Evolutionary conservation across 2,329 filamentous ascomycete genomes (phyloP).

Genomic region (Anthostomella pinea): DNA sequence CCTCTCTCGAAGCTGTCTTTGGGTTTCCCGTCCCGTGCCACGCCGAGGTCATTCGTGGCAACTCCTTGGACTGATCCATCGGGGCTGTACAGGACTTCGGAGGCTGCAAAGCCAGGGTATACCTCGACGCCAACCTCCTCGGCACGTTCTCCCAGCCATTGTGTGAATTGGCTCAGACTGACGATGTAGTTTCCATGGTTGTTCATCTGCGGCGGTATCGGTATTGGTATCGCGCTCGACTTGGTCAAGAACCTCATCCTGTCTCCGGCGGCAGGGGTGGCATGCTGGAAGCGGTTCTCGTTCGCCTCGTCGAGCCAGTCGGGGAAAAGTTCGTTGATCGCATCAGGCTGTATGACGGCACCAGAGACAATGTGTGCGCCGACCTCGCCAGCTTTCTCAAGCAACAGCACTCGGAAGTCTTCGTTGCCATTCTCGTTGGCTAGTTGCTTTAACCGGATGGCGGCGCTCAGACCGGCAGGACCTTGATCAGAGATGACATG

Average conservation of each 20-base stretch:
- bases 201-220: conserved; percentile 93
- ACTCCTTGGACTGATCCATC: conserved; percentile 92
- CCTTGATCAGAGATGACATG: conserved; percentile 42
- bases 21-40: conserved; percentile 75
- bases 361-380: conserved; percentile 95
- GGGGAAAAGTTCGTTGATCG: conserved; percentile 85
- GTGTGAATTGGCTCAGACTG: conserved; percentile 89
- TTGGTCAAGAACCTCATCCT: conserved; percentile 94
- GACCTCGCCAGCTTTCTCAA: conserved; percentile 94
- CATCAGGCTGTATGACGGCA: conserved; percentile 87
- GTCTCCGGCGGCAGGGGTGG: conserved; percentile 78
- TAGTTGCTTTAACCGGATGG: conserved; percentile 91
- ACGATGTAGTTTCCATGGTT: conserved; percentile 98
- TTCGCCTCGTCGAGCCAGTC: conserved; percentile 92
- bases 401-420: conserved; percentile 85
- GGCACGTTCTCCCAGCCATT: conserved; percentile 94
- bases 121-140: conserved; percentile 95
- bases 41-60: conserved; percentile 90
- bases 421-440: conserved; percentile 94
- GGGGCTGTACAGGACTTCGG: conserved; percentile 81
- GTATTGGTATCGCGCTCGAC: conserved; percentile 72
- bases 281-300: conserved; percentile 80
- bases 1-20: conserved; percentile 92
- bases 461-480: conserved; percentile 88
- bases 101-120: conserved; percentile 92